These are phyloP conservation scores for Eimeria necatrix DNA, from an alignment of 169 alveolate species.

Conservation along the genomic window DNA sequence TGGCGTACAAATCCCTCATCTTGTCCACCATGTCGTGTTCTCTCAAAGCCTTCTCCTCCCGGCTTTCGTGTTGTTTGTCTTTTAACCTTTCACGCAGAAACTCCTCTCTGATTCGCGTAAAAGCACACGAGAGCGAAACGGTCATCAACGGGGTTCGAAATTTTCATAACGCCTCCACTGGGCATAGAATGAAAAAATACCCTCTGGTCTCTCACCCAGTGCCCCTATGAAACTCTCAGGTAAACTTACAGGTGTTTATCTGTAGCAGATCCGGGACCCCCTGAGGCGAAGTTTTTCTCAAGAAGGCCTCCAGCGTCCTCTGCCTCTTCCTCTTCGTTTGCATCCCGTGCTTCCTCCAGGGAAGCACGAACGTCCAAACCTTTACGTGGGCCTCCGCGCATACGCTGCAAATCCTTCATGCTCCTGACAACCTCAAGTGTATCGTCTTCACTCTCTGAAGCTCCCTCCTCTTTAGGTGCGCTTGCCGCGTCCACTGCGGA, in stretches of 20 bases:
- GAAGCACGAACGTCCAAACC: slow-evolving; percentile 46
- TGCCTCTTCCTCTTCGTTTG: slow-evolving; percentile 34
- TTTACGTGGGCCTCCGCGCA: slow-evolving; percentile 64
- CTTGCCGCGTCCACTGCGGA: not conserved
- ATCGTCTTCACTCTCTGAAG: slow-evolving; percentile 40
- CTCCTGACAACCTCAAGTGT: slow-evolving; percentile 60
- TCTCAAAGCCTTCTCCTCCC: slow-evolving; percentile 59
- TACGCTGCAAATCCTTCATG: slow-evolving; percentile 68
- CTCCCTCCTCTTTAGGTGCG: slow-evolving; percentile 31
- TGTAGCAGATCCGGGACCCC: slow-evolving; percentile 55
- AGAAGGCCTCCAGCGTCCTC: slow-evolving; percentile 71
- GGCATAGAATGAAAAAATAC: no score
- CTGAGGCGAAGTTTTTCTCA: slow-evolving; percentile 59
- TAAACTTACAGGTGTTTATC: slow-evolving; percentile 51
- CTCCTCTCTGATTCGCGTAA: slow-evolving; percentile 44
- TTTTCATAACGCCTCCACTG: no score
- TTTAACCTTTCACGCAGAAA: slow-evolving; percentile 68
- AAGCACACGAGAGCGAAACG: not conserved
- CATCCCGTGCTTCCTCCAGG: slow-evolving; percentile 3
- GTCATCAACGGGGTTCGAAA: not conserved
- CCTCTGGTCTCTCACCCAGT: no score
- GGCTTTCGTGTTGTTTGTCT: slow-evolving; percentile 39
- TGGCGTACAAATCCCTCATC: slow-evolving; percentile 67
- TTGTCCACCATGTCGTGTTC: slow-evolving; percentile 43
- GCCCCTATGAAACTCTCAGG: no score